Conservation (phyloP, 2,329 filamentous ascomycete species). For the Colletotrichum cereale region DNA sequence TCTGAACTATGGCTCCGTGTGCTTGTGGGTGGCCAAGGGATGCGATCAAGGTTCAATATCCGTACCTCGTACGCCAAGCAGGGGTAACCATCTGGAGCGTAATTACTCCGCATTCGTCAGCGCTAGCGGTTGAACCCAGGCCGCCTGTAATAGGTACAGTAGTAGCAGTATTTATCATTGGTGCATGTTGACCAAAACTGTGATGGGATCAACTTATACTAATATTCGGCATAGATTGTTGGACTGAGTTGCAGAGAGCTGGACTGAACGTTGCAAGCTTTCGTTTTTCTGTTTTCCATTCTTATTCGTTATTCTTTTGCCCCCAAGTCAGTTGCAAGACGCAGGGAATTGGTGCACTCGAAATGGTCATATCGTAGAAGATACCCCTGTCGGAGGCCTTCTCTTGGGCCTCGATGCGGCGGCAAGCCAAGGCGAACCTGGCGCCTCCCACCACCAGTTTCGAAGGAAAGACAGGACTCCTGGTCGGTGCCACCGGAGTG, state of each 20-base stretch:
- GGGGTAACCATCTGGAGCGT: neutral
- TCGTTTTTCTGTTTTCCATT: neutral
- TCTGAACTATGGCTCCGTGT: neutral
- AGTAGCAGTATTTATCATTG: no score
- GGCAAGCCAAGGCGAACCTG: constrained; percentile 9
- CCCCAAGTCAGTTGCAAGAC: neutral
- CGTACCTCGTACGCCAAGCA: neutral
- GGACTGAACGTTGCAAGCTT: neutral
- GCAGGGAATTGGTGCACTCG: neutral
- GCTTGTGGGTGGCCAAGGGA: neutral
- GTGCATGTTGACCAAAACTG: neutral
- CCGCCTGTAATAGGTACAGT: neutral
- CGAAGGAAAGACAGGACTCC: constrained; percentile 6
- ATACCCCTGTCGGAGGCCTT: constrained; percentile 4
- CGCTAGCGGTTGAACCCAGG: neutral
- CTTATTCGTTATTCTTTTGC: neutral
- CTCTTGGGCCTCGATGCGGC: constrained; percentile 9
- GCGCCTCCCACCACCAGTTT: constrained; percentile 1
- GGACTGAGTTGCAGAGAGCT: neutral
- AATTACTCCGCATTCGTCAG: neutral
- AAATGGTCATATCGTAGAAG: constrained; percentile 5
- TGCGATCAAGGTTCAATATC: neutral
- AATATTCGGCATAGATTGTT: neutral
- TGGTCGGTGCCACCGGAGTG: constrained; percentile 10
- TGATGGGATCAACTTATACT: neutral